Conservation (phyloP, 192 early-diverging fungal genomes). For the Rhizoclosmatium sp. region DNA sequence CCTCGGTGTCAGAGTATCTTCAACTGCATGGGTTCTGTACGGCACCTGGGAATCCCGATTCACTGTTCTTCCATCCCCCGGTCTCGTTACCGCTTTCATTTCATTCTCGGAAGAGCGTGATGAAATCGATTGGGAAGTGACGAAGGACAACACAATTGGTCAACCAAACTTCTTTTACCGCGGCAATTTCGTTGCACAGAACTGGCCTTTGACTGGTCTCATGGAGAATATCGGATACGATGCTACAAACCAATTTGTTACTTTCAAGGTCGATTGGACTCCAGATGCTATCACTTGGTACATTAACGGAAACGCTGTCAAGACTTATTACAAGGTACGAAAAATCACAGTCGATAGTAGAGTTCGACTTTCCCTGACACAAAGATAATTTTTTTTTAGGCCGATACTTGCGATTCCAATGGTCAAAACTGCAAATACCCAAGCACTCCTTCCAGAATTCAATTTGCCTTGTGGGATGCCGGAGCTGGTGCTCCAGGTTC, state of each 20-base stretch:
- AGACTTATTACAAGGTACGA: neutral
- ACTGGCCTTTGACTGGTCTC: neutral
- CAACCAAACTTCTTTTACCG: conserved; percentile 54
- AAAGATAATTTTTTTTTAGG: neutral
- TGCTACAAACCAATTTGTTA: neutral
- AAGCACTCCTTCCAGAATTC: conserved; percentile 45
- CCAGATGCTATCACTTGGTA: conserved; percentile 36
- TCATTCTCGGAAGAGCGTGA: conserved; percentile 49
- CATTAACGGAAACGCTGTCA: conserved; percentile 39
- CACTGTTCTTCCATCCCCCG: conserved; percentile 1
- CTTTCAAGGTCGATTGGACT: conserved; percentile 33
- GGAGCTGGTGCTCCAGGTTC: conserved; percentile 26
- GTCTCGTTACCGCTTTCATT: conserved; percentile 53
- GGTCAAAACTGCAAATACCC: conserved; percentile 43
- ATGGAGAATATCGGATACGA: neutral
- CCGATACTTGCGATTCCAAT: conserved; percentile 19
- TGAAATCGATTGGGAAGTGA: conserved; percentile 61
- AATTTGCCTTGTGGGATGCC: conserved; percentile 54
- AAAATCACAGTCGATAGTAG: too few relatives aligned
- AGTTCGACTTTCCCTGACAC: neutral
- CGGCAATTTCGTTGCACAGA: conserved; percentile 4
- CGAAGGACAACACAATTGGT: conserved; percentile 19
- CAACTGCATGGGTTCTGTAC: conserved; percentile 46
- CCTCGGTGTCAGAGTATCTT: conserved; percentile 30
- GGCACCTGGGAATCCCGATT: conserved; percentile 41